A percentile compares a stretch with the other conserved stretches of the same genome.
These are phyloP conservation scores for Sporothrix schenckii DNA, from an alignment of 2,329 filamentous ascomycete species.

Conservation along the genomic window DNA sequence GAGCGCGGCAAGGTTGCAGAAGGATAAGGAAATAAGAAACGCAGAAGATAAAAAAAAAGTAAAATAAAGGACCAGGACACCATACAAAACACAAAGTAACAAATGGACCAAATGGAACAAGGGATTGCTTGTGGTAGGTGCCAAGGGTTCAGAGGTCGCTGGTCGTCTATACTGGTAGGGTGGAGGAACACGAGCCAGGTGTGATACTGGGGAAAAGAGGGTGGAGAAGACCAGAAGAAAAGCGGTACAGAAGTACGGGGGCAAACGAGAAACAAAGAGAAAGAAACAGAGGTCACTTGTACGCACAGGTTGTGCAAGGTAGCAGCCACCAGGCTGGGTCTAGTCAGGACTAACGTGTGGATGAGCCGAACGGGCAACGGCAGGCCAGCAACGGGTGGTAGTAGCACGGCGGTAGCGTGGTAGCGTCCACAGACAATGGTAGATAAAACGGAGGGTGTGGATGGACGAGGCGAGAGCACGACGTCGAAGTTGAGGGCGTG, in stretches of 20 bases:
- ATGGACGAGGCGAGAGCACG: conserved; percentile 14
- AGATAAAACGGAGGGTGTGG: conserved; percentile 24
- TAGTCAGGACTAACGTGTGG: conserved; percentile 6
- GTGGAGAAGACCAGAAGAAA: neutral
- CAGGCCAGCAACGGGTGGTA: conserved; percentile 27
- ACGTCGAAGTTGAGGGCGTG: neutral
- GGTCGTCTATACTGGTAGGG: neutral
- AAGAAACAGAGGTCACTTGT: conserved; percentile 6
- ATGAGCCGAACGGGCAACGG: conserved; percentile 27
- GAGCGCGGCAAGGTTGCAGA: conserved; percentile 33
- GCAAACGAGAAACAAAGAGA: neutral
- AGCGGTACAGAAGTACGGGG: neutral
- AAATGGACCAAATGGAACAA: conserved; percentile 19
- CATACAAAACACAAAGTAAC: conserved; percentile 20
- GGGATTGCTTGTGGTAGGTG: conserved; percentile 14
- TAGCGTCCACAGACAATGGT: conserved; percentile 29
- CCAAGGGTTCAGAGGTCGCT: conserved; percentile 11
- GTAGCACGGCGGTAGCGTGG: conserved; percentile 32
- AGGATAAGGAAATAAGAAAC: conserved; percentile 26
- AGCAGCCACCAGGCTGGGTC: conserved; percentile 22
- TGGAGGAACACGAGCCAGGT: conserved; percentile 25
- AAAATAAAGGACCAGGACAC: conserved; percentile 8
- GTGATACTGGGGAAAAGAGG: conserved; percentile 23
- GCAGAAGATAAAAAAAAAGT: neutral
- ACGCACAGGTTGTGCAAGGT: conserved; percentile 29